These are phyloP conservation scores for Echeveria elegans DNA, from an alignment of 164 flowering plant species.

Conservation along the genomic window DNA sequence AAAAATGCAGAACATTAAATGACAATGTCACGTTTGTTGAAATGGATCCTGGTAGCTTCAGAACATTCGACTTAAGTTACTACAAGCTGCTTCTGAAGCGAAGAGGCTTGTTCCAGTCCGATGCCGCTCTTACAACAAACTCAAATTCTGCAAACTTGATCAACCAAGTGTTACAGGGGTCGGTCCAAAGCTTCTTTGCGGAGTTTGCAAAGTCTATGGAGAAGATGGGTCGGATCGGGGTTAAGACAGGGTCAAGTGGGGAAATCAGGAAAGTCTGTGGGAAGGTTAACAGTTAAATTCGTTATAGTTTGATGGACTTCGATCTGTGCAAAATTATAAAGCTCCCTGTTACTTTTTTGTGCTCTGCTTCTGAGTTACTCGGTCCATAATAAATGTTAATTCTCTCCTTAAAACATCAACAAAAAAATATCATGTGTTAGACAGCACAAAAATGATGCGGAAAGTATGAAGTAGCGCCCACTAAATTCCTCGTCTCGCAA, in stretches of 20 bases:
- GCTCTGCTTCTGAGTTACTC: background rate
- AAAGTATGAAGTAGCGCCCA: no score
- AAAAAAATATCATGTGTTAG: background rate
- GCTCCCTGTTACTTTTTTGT: no score
- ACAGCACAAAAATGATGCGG: no score
- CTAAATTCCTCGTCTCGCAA: no score
- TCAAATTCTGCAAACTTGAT: background rate
- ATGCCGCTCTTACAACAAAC: background rate
- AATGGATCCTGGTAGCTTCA: background rate
- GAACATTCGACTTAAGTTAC: background rate
- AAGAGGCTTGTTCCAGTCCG: background rate
- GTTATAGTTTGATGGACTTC: background rate
- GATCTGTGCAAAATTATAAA: background rate
- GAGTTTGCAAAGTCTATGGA: background rate
- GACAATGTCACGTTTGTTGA: background rate
- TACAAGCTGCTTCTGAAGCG: background rate
- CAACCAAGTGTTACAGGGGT: background rate
- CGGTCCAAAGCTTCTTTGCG: background rate
- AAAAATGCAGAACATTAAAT: background rate
- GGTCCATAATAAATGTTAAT: background rate
- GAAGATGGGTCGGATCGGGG: background rate
- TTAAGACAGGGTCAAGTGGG: background rate
- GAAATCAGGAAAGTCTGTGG: background rate
- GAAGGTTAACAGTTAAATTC: background rate
- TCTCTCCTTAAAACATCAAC: no score